These are phyloP conservation scores for Bassia scoparia DNA, from an alignment of 148 eudicot species.

Conservation along the genomic window DNA sequence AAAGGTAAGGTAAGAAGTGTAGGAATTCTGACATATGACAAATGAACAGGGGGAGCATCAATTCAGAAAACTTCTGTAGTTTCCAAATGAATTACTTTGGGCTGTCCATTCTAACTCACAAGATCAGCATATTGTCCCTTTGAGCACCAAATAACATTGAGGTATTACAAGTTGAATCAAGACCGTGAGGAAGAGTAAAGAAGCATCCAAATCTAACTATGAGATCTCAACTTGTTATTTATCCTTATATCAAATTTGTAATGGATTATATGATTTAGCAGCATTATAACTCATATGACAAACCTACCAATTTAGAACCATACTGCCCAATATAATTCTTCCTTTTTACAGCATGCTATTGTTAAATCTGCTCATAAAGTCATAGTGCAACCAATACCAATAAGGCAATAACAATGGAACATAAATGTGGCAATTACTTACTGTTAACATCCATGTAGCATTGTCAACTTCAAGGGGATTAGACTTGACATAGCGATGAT, in stretches of 20 bases:
- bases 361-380: background rate
- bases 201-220: background rate
- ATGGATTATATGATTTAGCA: background rate
- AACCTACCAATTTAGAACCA: background rate
- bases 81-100: no score
- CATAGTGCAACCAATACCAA: background rate
- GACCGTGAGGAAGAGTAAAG: background rate
- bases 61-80: background rate
- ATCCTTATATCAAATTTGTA: background rate
- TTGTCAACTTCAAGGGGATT: slow-evolving; percentile 40
- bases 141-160: background rate
- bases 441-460: slow-evolving; percentile 42
- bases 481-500: slow-evolving; percentile 44
- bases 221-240: background rate
- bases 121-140: background rate
- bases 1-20: no score
- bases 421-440: slow-evolving; percentile 15
- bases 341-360: background rate
- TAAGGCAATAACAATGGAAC: no score
- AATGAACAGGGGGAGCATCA: background rate
- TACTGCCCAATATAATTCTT: background rate
- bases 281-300: background rate
- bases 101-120: background rate
- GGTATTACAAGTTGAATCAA: background rate
- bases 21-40: no score